Evolutionary conservation across 495 filamentous ascomycete species (phyloP), one percentile per base, ranked within the genome.

Genomic region (Penicillium tannophilum): DNA sequence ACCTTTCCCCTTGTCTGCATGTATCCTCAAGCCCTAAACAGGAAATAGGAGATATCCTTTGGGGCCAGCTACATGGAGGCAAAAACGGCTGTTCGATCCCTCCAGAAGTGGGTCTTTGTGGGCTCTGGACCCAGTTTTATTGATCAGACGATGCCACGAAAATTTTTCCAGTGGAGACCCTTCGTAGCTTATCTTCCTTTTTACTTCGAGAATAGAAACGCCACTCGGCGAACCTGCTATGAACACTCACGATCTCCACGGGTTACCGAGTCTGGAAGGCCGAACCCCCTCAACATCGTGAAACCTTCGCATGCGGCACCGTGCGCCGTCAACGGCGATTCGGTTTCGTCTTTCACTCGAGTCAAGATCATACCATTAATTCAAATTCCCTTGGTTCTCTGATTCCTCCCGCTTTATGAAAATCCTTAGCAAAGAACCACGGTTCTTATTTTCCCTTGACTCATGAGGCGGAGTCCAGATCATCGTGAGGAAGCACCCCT

Each of bases 131-230:
- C 45, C 46, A 14, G 19, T 26, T 48, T 39, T 30, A 20, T 57
- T 62, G 67, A 68, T 70, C 67, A 68, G 63, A 63, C 68, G 65
- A 68, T 68, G 45, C 65, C 66, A 64, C 64, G 65, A 70, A 65
- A 44, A 20, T 59, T 66, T 68, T 68, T 63, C 68, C 60, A 44
- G 65, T 70, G 67, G 67, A 56, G 65, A 63, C 65, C 20, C 19
- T 59, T 26, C 56, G 63, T 60, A 70, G 63, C 67, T 70, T 70
- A 70, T 68, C 65, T 63, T 60, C 39, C 53, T 60, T 57, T 59
- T 58, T 58, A 56, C 28, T 44, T 43, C 49, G 14, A 48, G 63
- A 63, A 63, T 59, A 61, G 56, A 59, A 63, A 56, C 62, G 58
- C 62, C 47, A 60, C 61, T 49, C 56, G 49, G 61, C 56, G 51